Evolutionary conservation across 768 basidiomycete species (phyloP), one percentile per base, ranked within the genome.

Genomic region (Leccinum longicurvipes): DNA sequence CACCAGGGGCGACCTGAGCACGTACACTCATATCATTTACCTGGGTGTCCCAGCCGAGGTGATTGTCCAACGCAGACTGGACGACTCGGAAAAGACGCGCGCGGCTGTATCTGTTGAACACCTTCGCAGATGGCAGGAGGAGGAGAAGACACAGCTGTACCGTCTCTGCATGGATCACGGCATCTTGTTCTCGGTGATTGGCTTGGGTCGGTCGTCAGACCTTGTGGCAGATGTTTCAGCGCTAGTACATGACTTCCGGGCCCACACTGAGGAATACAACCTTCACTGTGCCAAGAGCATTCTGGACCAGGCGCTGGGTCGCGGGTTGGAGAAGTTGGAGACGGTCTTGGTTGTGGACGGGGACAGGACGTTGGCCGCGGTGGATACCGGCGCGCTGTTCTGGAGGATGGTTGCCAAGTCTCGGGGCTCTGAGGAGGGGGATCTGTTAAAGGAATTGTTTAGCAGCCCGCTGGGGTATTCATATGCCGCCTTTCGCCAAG

Each of bases 1-100:
- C 41, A 60, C 58, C 41, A 60, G n/a, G 32, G 57, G 48, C 23
- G 54, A 58, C 48, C 57, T 58, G 57, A 58, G 48, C 57, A 58
- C 57, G n/a, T 58, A 58, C 57, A 58, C 57, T 31, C 57, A 58
- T 46, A 56, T 58, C 54, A 58, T 58, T 39, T 58, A 58, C 42
- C 54, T 58, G 42, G 44, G n/a, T 42, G 10, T 58, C 48, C 54
- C 57, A 41, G 54, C 48, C 27, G 54, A 56, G 47, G 48, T 58
- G 57, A 56, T 58, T 50, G 57, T 44, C 48, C 57, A 58, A 58
- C 54, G 48, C 57, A 58, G 57, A 58, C 48, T 56, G 32, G 48
- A 4, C 10, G 54, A 58, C 48, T 56, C 48, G 21, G 48, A 56
- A 50, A 58, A 9, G 54, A 56, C 31, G 21, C 57, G 54, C 48